phyloP scores from a whole-genome alignment of 495 filamentous ascomycete genomes.

The Neurospora sp. region DNA sequence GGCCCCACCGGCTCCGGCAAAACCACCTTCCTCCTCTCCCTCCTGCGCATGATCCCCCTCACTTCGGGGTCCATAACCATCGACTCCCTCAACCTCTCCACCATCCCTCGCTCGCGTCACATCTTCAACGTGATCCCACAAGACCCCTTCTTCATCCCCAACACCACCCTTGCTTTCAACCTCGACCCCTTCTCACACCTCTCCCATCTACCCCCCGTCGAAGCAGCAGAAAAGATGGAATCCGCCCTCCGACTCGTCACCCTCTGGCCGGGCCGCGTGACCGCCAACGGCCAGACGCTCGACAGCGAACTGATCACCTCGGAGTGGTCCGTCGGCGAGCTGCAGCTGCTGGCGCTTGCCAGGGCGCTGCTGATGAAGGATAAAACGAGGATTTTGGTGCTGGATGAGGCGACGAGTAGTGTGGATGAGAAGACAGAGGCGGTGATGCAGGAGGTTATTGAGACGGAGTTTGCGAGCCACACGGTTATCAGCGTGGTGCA shows the following conservation, averaged over 20 bases:
- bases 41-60: too few relatives aligned
- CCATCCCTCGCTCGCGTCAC: constrained; percentile 30
- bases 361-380: constrained; percentile 40
- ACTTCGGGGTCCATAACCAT: too few relatives aligned
- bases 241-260: background rate
- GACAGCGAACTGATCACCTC: constrained; percentile 38
- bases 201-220: constrained; percentile 2
- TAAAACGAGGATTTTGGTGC: constrained; percentile 10
- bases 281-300: constrained; percentile 11
- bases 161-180: constrained; percentile 23
- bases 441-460: constrained; percentile 29
- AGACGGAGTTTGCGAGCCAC: constrained; percentile 25
- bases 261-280: constrained; percentile 2
- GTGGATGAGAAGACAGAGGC: constrained; percentile 32
- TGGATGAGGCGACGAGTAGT: constrained; percentile 26
- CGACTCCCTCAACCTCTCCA: too few relatives aligned
- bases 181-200: constrained; percentile 22
- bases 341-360: constrained; percentile 52
- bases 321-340: constrained; percentile 47
- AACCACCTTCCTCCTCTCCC: too few relatives aligned
- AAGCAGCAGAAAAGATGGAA: constrained; percentile 3
- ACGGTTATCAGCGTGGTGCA: constrained; percentile 36
- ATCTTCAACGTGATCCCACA: constrained; percentile 28
- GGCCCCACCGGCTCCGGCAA: too few relatives aligned
- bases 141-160: constrained; percentile 45